Evolutionary conservation across 73 alveolate species (phyloP).

Genomic region (Tetrahymena borealis): DNA sequence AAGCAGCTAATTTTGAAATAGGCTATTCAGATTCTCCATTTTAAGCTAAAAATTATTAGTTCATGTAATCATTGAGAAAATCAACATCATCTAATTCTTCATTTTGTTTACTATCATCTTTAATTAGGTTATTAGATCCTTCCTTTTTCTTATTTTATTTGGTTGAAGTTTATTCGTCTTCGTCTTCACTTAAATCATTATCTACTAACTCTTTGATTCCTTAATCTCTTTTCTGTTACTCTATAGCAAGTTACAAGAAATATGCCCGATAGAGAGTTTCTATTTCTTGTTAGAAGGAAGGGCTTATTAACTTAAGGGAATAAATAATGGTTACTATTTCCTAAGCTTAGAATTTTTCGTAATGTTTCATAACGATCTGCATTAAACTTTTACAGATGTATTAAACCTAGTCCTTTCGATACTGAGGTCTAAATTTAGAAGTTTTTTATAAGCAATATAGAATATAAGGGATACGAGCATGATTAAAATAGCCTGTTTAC

Average conservation of each 20-base stretch:
- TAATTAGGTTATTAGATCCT: background rate
- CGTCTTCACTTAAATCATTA: background rate
- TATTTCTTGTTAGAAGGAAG: background rate
- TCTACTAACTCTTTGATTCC: background rate
- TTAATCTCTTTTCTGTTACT: background rate
- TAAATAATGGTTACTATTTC: background rate
- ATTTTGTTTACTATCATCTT: background rate
- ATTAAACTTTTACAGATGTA: background rate
- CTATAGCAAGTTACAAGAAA: background rate
- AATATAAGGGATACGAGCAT: background rate
- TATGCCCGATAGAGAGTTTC: background rate
- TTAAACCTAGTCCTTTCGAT: background rate
- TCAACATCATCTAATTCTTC: background rate
- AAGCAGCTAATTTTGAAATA: background rate
- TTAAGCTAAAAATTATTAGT: background rate
- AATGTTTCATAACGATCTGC: background rate
- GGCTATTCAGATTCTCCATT: background rate
- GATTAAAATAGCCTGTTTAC: background rate
- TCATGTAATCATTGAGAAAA: background rate
- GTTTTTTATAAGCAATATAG: background rate
- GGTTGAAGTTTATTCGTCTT: background rate
- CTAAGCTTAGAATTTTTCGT: background rate
- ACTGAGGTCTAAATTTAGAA: background rate
- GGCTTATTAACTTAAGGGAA: background rate
- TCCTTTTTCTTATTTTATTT: background rate